Base-by-base conservation (phyloP, 257 asterid species). In the Nicotiana knightiana region DNA sequence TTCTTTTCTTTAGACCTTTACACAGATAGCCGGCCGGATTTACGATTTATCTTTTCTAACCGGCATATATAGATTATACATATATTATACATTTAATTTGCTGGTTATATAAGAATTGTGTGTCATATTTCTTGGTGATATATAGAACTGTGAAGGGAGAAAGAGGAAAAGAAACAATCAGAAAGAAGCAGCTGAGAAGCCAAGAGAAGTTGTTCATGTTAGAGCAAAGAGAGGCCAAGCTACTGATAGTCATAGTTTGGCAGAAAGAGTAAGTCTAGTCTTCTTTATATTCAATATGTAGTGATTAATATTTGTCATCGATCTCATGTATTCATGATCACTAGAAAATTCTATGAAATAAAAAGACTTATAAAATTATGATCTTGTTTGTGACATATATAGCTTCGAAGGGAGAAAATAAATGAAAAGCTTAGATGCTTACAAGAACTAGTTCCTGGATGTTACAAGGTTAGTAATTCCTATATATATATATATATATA, bases 141-240 rank as follows among this genome's bases (percentile, higher is more conserved):
- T 9, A 43, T 88, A 92, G 97, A 87, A 80, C 17, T 77, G 57
- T 82, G 83, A 87, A 76, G 92, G 88, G 48, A 96, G 87, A 84
- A 96, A 93, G 90, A 91, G 99, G 80, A 96, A 90, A 82, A 89
- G 90, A 77, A 83, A 30, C 15, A 81, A 59, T 24, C 94, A 87
- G 2, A 94, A 87, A 0, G 88, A 86, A 82, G 92, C 88, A 82
- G 92, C 88, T 90, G 79, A 73, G 62, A 91, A 89, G 82, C 90
- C 91, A 4, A 86, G 88, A 86, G 98, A 96, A 84, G 99, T 94
- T 77, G 97, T 96, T 77, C 99, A 93, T 93, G 98, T 96, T 30
- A 89, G 98, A 86, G 99, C 99, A 33, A 96, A 92, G 92, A 93
- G 99, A 90, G 99, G 98, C 55, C 99, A 96, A 85, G 79, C 79